phyloP scores from a whole-genome alignment of 2,329 filamentous ascomycete species.

The Aspergillus floridensis region DNA sequence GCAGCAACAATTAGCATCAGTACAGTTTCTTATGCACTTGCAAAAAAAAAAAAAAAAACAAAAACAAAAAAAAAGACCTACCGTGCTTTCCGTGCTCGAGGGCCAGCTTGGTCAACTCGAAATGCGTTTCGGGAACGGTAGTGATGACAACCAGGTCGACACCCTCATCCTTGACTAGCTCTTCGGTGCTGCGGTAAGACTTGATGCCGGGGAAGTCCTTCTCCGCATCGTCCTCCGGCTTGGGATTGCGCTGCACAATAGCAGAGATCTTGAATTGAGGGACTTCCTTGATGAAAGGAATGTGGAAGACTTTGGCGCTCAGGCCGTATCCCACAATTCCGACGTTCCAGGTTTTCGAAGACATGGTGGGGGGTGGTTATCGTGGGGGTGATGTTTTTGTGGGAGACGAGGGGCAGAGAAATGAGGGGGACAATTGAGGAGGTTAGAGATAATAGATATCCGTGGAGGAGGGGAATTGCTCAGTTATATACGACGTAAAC shows the following conservation, averaged over 20 bases:
- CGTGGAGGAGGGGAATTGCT: neutral
- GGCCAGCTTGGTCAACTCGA: slow-evolving; percentile 60
- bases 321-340: slow-evolving; percentile 61
- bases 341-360: slow-evolving; percentile 52
- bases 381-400: slow-evolving; percentile 1
- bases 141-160: slow-evolving; percentile 70
- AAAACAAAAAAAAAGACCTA: slow-evolving; percentile 17
- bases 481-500: slow-evolving; percentile 9
- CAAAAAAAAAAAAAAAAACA: neutral
- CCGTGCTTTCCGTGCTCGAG: slow-evolving; percentile 69
- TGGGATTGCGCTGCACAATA: slow-evolving; percentile 72
- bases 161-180: slow-evolving; percentile 62
- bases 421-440: neutral
- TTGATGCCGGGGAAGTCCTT: slow-evolving; percentile 65
- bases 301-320: slow-evolving; percentile 78
- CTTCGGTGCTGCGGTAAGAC: slow-evolving; percentile 61
- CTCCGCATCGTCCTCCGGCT: slow-evolving; percentile 62
- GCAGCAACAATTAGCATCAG: neutral
- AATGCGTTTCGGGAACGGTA: slow-evolving; percentile 71
- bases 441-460: neutral
- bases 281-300: slow-evolving; percentile 69
- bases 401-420: neutral
- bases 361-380: slow-evolving; percentile 34
- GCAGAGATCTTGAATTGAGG: slow-evolving; percentile 66
- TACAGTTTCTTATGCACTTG: neutral